phyloP scores from a whole-genome alignment of 495 filamentous ascomycete species.

The Penicillium lagena region DNA sequence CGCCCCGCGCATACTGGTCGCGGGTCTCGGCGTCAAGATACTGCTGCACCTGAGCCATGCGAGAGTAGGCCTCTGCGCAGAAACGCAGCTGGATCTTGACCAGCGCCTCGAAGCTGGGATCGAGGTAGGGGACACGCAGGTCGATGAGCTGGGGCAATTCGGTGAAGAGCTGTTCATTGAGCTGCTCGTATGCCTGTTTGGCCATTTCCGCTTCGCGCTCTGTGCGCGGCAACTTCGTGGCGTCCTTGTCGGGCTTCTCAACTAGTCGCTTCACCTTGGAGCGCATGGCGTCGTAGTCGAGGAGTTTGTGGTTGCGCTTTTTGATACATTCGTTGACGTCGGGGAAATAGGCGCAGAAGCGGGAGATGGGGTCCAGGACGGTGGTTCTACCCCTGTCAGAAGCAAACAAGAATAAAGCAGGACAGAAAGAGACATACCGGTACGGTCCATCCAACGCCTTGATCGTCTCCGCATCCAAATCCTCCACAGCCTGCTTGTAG shows the following conservation, averaged over 20 bases:
- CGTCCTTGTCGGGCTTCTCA: constrained; percentile 98
- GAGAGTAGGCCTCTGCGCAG: constrained; percentile 91
- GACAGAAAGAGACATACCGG: constrained; percentile 41
- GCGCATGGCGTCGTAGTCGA: constrained; percentile 94
- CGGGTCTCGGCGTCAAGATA: constrained; percentile 95
- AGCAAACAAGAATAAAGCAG: no score
- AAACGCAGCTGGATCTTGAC: constrained; percentile 98
- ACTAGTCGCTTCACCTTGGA: constrained; percentile 93
- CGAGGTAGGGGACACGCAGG: constrained; percentile 90
- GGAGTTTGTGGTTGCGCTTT: constrained; percentile 94
- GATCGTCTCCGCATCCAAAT: constrained; percentile 95
- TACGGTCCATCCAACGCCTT: constrained; percentile 98
- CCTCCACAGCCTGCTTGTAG: constrained; percentile 97
- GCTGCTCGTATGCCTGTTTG: constrained; percentile 84
- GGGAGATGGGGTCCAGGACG: constrained; percentile 87
- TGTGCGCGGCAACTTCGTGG: constrained; percentile 83
- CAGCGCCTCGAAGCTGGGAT: constrained; percentile 92
- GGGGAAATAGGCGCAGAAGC: constrained; percentile 97
- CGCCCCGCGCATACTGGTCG: constrained; percentile 91
- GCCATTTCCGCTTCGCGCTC: constrained; percentile 94
- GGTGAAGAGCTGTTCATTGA: constrained; percentile 90
- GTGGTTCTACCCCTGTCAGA: constrained; percentile 56
- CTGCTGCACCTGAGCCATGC: constrained; percentile 99
- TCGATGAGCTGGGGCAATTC: constrained; percentile 98
- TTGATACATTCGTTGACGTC: constrained; percentile 99